A percentile compares a stretch with the other conserved stretches of the same genome.
Evolutionary conservation across 176 grass and related monocot genomes (phyloP).

Genomic region (Aegilops bicornis): DNA sequence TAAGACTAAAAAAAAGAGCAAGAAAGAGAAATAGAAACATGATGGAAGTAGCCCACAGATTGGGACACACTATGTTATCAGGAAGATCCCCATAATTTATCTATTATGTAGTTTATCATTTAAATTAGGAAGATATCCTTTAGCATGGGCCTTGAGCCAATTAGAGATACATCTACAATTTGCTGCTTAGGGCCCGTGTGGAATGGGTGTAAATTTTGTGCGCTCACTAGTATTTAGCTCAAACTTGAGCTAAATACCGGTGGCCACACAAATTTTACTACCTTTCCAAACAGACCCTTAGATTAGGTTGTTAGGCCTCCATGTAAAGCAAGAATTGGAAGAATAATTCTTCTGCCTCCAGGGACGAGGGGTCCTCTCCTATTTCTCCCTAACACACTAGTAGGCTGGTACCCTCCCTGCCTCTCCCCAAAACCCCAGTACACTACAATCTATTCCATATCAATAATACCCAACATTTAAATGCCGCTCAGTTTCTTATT

Average conservation of each 20-base stretch:
- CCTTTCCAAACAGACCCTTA: not conserved
- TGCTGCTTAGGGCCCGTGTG: not conserved
- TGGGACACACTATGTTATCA: not conserved
- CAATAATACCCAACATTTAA: not conserved
- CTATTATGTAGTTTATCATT: not conserved
- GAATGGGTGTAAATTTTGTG: too few relatives aligned
- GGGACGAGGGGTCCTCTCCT: not conserved
- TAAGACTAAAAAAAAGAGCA: not conserved
- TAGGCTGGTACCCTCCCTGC: not conserved
- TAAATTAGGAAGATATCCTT: not conserved
- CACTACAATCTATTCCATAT: not conserved
- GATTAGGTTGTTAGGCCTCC: not conserved
- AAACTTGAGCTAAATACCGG: too few relatives aligned
- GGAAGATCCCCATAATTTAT: not conserved
- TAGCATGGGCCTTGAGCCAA: not conserved
- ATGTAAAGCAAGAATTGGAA: not conserved
- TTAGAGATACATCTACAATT: not conserved
- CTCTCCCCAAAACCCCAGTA: not conserved
- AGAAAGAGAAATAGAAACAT: not conserved
- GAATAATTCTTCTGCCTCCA: not conserved
- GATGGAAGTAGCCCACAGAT: constrained; percentile 1
- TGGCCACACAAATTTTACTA: too few relatives aligned
- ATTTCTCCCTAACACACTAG: too few relatives aligned
- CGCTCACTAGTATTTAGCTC: too few relatives aligned
- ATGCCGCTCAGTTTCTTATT: not conserved